A percentile compares a stretch with the other conserved stretches of the same genome.
These are phyloP conservation scores for Nakaseomyces kungkrabaensis DNA, from an alignment of 1,139 yeast species.

Conservation along the genomic window DNA sequence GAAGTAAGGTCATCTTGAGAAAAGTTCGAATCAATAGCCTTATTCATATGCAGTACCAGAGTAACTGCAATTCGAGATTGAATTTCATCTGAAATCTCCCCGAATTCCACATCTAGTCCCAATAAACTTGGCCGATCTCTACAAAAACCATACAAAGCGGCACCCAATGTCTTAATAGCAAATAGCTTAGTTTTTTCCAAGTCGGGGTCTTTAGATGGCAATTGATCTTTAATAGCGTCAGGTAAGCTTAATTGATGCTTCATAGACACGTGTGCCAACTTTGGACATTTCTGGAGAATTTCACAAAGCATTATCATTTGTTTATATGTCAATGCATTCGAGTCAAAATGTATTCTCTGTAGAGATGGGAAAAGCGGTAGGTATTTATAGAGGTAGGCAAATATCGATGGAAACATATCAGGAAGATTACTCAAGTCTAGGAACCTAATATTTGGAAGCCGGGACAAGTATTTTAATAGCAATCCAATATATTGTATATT, in stretches of 20 bases:
- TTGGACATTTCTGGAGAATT: conserved; percentile 57
- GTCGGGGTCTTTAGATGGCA: not conserved
- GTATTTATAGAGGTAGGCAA: conserved; percentile 49
- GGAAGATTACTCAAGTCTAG: conserved; percentile 72
- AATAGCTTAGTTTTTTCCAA: conserved; percentile 4
- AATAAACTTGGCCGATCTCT: conserved; percentile 54
- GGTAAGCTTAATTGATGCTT: conserved; percentile 34
- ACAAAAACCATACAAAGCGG: conserved; percentile 61
- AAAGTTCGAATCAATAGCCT: conserved; percentile 38
- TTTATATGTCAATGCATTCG: conserved; percentile 53
- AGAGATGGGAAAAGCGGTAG: conserved; percentile 58
- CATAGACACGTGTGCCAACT: conserved; percentile 68
- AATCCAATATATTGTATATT: conserved; percentile 46
- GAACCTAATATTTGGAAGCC: conserved; percentile 51
- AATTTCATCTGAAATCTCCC: conserved; percentile 55
- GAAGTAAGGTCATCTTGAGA: conserved; percentile 26
- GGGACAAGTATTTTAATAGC: conserved; percentile 42
- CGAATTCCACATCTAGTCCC: conserved; percentile 65
- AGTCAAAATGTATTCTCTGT: conserved; percentile 69
- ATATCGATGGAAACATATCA: conserved; percentile 58
- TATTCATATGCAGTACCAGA: conserved; percentile 76
- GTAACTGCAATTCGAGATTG: conserved; percentile 73
- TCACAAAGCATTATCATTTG: conserved; percentile 61
- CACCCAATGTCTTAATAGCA: conserved; percentile 30
- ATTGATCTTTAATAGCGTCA: conserved; percentile 1